Percentiles rank a stretch among this genome's conserved stretches.
These are phyloP conservation scores for Dioszegia crocea DNA, from an alignment of 768 basidiomycete species.

Conservation along the genomic window DNA sequence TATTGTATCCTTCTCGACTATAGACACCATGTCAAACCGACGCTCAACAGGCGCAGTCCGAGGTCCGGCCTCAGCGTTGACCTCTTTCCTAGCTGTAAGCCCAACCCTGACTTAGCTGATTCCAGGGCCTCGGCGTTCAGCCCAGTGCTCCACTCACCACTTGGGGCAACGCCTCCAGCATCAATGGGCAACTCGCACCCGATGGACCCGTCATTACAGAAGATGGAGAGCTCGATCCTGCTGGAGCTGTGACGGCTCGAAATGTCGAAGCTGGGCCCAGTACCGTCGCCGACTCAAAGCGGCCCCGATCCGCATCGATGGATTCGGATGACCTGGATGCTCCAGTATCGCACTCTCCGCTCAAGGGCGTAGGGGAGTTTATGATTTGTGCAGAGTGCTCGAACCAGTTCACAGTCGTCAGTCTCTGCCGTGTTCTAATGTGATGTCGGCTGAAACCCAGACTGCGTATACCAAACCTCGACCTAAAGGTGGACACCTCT, in stretches of 20 bases:
- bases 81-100: constrained; percentile 48
- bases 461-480: constrained; percentile 75
- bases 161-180: constrained; percentile 34
- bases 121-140: constrained; percentile 44
- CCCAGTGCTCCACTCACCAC: constrained; percentile 30
- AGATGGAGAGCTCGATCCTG: constrained; percentile 24
- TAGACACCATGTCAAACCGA: constrained; percentile 23
- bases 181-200: constrained; percentile 22
- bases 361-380: constrained; percentile 73
- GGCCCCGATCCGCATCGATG: constrained; percentile 33
- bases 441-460: constrained; percentile 55
- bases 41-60: constrained; percentile 28
- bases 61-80: constrained; percentile 49
- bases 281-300: constrained; percentile 17
- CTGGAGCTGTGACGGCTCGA: constrained; percentile 37
- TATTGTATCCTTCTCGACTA: not conserved
- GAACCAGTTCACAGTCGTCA: constrained; percentile 81
- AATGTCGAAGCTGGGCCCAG: constrained; percentile 40
- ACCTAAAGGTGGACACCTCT: constrained; percentile 70
- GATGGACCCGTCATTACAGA: constrained; percentile 21
- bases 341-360: constrained; percentile 35
- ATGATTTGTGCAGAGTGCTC: constrained; percentile 75
- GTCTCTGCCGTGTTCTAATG: constrained; percentile 41
- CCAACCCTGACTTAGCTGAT: not conserved
- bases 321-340: constrained; percentile 74